A percentile compares a stretch with the other conserved stretches of the same genome.
Conservation (phyloP, 78 protist species). For the Neovahlkampfia damariscottae region DNA sequence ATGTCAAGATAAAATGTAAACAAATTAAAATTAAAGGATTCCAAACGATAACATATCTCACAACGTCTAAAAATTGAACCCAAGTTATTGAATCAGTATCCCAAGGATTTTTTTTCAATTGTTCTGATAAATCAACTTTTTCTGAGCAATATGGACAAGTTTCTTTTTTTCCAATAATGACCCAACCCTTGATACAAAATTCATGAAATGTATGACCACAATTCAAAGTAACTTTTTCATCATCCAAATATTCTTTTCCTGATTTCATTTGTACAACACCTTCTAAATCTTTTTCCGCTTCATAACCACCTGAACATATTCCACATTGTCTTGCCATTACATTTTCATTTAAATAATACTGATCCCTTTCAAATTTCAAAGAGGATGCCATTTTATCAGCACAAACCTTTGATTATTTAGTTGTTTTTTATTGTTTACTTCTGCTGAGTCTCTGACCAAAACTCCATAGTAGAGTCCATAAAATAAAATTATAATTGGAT, state of each 20-base stretch:
- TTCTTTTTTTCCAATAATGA: slow-evolving; percentile 43
- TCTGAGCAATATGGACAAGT: slow-evolving; percentile 47
- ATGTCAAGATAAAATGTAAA: too few species aligned
- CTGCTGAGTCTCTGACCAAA: slow-evolving; percentile 38
- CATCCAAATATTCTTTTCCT: background rate
- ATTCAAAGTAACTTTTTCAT: background rate
- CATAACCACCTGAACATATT: too few species aligned
- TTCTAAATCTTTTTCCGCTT: background rate
- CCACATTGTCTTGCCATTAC: too few species aligned
- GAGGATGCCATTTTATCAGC: slow-evolving; percentile 17
- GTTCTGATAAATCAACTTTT: slow-evolving; percentile 9
- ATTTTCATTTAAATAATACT: too few species aligned
- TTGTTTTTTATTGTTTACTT: too few species aligned
- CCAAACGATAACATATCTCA: slow-evolving; percentile 35
- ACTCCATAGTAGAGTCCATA: slow-evolving; percentile 52
- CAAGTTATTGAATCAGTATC: background rate
- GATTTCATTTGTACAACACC: background rate
- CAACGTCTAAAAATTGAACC: slow-evolving; percentile 6
- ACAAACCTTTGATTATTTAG: too few species aligned
- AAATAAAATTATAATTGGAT: slow-evolving; percentile 15
- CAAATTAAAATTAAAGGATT: slow-evolving; percentile 28
- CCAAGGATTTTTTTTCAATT: slow-evolving; percentile 32
- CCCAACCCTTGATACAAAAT: slow-evolving; percentile 39
- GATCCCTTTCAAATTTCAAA: too few species aligned
- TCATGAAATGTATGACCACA: slow-evolving; percentile 31